Evolutionary conservation across 2,329 filamentous ascomycete species (phyloP).

Genomic region (Gyromitra esculenta): DNA sequence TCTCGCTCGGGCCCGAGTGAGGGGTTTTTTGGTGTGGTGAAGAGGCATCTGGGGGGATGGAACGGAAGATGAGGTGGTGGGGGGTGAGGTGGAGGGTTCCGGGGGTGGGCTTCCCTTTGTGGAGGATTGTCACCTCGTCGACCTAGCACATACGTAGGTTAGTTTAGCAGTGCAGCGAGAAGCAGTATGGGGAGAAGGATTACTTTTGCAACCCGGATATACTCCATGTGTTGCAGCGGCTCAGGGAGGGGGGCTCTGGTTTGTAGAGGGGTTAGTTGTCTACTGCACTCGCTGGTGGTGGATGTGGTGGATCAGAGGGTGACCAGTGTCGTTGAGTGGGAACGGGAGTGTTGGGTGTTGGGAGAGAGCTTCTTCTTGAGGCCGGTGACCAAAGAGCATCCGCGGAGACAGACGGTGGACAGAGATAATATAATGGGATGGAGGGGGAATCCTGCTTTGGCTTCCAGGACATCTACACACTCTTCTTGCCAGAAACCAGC

Average conservation of each 20-base stretch:
- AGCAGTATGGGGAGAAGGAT: not conserved
- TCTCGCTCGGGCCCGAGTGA: constrained; percentile 66
- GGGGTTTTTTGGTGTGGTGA: constrained; percentile 32
- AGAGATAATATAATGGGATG: not conserved
- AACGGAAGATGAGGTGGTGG: constrained; percentile 68
- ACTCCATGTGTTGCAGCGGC: constrained; percentile 54
- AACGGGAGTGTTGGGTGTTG: constrained; percentile 30
- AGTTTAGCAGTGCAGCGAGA: constrained; percentile 21
- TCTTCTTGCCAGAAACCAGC: too few species aligned
- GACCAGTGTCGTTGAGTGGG: constrained; percentile 12
- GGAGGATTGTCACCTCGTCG: constrained; percentile 71
- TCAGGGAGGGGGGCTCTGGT: not conserved
- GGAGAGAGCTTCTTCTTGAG: constrained; percentile 17
- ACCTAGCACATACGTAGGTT: constrained; percentile 61
- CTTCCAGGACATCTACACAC: too few species aligned
- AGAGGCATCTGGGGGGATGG: constrained; percentile 40
- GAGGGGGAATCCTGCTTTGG: not conserved
- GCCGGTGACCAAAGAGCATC: not conserved
- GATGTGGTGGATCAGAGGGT: constrained; percentile 1
- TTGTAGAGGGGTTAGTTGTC: not conserved
- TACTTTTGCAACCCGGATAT: constrained; percentile 58
- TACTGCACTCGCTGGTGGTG: too few species aligned
- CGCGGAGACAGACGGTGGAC: constrained; percentile 2
- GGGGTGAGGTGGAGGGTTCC: constrained; percentile 71
- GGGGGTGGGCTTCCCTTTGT: constrained; percentile 68